Evolutionary conservation across 139 green algal species (phyloP), one percentile per base, ranked within the genome.

Genomic region (Ettlia oleoabundans): DNA sequence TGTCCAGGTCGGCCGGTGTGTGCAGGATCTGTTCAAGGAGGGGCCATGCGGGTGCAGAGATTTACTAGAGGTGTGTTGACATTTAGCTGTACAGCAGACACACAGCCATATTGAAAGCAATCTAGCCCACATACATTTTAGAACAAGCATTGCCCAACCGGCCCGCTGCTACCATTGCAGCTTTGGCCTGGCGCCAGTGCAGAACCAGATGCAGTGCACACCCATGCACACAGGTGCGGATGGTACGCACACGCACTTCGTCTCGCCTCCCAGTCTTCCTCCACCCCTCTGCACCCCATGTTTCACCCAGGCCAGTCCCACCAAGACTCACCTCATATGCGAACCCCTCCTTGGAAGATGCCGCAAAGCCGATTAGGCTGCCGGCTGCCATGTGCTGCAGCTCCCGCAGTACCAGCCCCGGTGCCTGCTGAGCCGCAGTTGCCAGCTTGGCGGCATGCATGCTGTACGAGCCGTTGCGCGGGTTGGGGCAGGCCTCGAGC

Each of bases 331-430:
- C 80, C 87, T 89, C 61, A 66, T 89, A 94, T 0, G 79, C 69
- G 0, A 90, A 85, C 4, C 86, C 89, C 43, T 73, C 75, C 37
- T 87, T 73, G 18, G 68, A 82, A 28, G 80, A 83, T 47, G 92
- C 37, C 85, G 94, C 88, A 82, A 95, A 94, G 13, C 87, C 83
- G 32, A 97, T 88, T 80, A 93, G 85, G 1, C 87, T 64, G 35
- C 51, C 32, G 0, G 65, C 42, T 13, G 93, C 92, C 40, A 96
- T 84, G 47, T 78, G 80, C 24, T 84, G 42, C 67, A 95, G 83
- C 68, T 93, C 83, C 55, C 82, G 40, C 40, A 82, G 63, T 42
- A 62, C n/a, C 22, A 53, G 18, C 5, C 51, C 42, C 30, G 83
- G 74, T 15, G 84, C 22, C 32, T 73, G 2, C 40, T 71, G 38